phyloP scores from a whole-genome alignment of 2,329 filamentous ascomycete species.

The Cylindrodendrum hubeiense region DNA sequence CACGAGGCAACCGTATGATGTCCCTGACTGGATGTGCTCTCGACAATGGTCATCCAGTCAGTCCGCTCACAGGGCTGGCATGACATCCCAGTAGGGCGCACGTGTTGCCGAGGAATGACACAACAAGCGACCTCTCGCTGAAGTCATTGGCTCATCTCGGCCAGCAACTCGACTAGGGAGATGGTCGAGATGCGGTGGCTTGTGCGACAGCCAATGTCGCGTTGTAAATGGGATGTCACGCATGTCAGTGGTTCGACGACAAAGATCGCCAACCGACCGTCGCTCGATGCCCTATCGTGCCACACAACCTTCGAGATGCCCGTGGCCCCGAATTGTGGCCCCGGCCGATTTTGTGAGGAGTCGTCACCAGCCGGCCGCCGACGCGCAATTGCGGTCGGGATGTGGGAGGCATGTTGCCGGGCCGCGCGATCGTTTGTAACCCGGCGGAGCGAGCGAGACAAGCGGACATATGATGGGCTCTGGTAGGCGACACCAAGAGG shows the following conservation, averaged over 20 bases:
- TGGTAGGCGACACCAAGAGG: neutral
- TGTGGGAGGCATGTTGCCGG: slow-evolving; percentile 1
- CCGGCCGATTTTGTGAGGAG: neutral
- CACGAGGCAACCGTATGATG: slow-evolving; percentile 19
- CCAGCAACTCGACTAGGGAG: neutral
- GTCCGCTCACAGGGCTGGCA: slow-evolving; percentile 15
- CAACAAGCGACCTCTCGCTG: neutral
- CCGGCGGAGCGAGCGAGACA: neutral
- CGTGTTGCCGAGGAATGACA: slow-evolving; percentile 23
- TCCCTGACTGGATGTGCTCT: slow-evolving; percentile 9
- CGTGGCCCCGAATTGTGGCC: neutral
- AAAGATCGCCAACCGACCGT: neutral
- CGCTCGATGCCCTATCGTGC: slow-evolving; percentile 8
- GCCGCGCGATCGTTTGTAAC: neutral
- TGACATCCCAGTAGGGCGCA: slow-evolving; percentile 7
- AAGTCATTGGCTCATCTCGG: neutral
- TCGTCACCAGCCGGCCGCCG: slow-evolving; percentile 17
- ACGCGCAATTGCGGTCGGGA: slow-evolving; percentile 22
- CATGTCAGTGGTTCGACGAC: slow-evolving; percentile 20
- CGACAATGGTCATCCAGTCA: slow-evolving; percentile 12
- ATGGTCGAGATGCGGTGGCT: slow-evolving; percentile 15
- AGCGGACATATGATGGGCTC: neutral
- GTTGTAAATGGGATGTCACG: slow-evolving; percentile 17
- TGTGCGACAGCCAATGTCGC: slow-evolving; percentile 8
- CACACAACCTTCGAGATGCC: slow-evolving; percentile 2